These are phyloP conservation scores for Auricularia sp. DNA, from an alignment of 768 basidiomycete genomes.

Conservation along the genomic window DNA sequence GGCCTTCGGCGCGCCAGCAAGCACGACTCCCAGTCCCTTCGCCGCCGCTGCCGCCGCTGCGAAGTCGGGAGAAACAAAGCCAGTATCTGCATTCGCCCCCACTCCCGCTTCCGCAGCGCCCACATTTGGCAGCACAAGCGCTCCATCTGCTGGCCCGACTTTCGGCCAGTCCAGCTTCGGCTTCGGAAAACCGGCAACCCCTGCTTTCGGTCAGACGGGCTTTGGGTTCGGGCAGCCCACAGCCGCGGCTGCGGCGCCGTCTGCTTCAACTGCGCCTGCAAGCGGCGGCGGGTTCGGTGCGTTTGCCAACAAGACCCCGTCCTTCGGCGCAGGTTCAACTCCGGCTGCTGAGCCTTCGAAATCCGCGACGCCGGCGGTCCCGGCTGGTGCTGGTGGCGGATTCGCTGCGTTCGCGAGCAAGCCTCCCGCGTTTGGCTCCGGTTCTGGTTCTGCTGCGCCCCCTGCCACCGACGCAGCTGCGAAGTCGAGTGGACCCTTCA, in stretches of 20 bases:
- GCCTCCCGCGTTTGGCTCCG: conserved; percentile 11
- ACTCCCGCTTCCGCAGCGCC: neutral
- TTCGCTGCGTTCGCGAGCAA: conserved; percentile 6
- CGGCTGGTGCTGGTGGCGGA: conserved; percentile 16
- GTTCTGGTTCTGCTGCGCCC: neutral
- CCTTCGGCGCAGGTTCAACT: neutral
- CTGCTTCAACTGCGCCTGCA: conserved; percentile 9
- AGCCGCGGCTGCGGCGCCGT: neutral
- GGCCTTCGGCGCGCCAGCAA: conserved; percentile 10
- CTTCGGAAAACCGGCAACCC: conserved; percentile 6
- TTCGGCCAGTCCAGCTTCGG: conserved; percentile 10
- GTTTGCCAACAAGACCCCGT: neutral
- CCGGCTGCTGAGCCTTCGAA: neutral
- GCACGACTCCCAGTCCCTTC: conserved; percentile 6
- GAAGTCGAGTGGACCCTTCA: neutral
- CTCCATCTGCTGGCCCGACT: conserved; percentile 5
- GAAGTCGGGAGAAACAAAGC: too few species aligned
- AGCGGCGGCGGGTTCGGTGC: conserved; percentile 6
- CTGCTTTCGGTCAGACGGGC: conserved; percentile 21
- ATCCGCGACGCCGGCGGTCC: conserved; percentile 16
- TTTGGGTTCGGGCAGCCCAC: conserved; percentile 15
- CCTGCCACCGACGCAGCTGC: neutral
- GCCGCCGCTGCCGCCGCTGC: neutral
- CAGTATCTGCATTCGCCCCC: conserved; percentile 5
- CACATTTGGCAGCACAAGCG: neutral